These are phyloP conservation scores for Talaromyces sp. DNA, from an alignment of 2,329 filamentous ascomycete species.

Conservation along the genomic window DNA sequence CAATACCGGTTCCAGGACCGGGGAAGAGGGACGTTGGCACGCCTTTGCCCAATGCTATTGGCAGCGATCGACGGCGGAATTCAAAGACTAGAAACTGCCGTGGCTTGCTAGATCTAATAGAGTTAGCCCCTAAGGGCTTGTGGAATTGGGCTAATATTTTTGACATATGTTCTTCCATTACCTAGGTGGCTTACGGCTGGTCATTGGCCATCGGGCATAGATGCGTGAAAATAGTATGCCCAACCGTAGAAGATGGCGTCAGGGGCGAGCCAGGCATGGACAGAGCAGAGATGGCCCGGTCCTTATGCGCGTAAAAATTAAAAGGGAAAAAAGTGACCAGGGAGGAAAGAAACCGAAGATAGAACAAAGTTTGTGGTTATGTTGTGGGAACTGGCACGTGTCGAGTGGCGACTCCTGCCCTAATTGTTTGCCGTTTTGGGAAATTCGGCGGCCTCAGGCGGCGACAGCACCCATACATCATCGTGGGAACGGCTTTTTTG, in stretches of 20 bases:
- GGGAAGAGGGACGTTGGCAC: background rate
- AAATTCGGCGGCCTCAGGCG: background rate
- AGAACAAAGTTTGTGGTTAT: background rate
- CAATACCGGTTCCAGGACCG: background rate
- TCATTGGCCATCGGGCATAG: conserved; percentile 23
- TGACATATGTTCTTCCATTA: background rate
- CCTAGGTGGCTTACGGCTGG: conserved; percentile 10
- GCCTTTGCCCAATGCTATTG: background rate
- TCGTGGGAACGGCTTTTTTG: background rate
- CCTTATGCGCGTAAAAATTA: background rate
- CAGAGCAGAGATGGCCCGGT: background rate
- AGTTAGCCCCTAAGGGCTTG: background rate
- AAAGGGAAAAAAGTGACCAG: background rate
- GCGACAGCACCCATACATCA: background rate
- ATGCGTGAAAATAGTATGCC: conserved; percentile 17
- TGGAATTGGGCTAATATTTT: background rate
- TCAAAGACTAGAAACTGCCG: background rate
- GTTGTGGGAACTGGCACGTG: background rate
- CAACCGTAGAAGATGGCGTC: background rate
- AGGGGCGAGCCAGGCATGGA: background rate
- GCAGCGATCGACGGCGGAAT: background rate
- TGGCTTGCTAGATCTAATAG: background rate
- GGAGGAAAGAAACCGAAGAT: background rate
- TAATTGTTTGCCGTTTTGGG: background rate
- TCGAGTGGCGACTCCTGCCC: background rate